Evolutionary conservation across 805 yeast genomes (phyloP), one percentile per base, ranked within the genome.

Genomic region (Torulaspora delbrueckii): DNA sequence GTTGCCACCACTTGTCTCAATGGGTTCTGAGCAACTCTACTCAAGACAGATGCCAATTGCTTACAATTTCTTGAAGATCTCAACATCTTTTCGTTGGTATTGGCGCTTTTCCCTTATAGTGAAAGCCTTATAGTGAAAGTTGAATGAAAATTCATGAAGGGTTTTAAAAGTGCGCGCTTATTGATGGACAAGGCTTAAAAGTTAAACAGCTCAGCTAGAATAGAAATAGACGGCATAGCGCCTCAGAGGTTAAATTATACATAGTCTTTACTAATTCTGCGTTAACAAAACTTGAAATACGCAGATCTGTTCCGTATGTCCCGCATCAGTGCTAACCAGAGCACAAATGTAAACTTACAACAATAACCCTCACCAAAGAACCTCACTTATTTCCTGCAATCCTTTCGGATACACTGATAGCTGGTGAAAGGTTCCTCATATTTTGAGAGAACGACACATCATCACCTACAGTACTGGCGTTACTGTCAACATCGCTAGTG

Each of bases 391-490:
- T 18, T 10, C 34, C 34, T 14, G 34, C 13, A 16, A 31, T 10
- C 34, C 34, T 31, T 31, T 45, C 47, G 8, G 47, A 44, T 4
- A 45, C 34, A 12, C 52, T 47, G 13, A 48, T 37, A 4, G 50
- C 51, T 1, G 58, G 55, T 6, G 58, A 54, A 13, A 55, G 38
- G 37, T 48, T 48, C 32, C 40, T 30, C 14, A 48, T 18, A 33
- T 45, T 48, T 22, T 43, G 47, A 14, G 48, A 40, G 35, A 48
- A 61, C n/a, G 64, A 58, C 4, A 46, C 38, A 34, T 61, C 65
- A 46, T 61, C 66, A 14, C 63, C 66, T 10, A 53, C 46, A 14
- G 64, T 59, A 41, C 66, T 61, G 14, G 47, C 48, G 40, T 53
- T 59, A 36, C 63, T 59, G 14, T 57, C 63, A 12, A 58, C 34